Evolutionary conservation across 768 basidiomycete genomes (phyloP).

Genomic region (Leucogyrophana mollusca): DNA sequence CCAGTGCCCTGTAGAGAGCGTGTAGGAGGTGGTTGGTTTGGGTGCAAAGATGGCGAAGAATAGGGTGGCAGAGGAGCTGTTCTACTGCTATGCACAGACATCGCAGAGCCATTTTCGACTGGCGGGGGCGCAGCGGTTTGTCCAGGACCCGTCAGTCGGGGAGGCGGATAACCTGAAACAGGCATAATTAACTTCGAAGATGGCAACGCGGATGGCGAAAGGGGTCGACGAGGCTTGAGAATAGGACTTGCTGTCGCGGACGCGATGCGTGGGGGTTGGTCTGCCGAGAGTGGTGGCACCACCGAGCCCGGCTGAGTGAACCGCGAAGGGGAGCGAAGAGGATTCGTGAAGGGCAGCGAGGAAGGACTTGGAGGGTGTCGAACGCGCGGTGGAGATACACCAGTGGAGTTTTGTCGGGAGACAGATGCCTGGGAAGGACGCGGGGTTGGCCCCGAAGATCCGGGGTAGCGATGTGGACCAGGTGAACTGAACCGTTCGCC

Average conservation of each 20-base stretch:
- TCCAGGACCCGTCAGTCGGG: conserved; percentile 7
- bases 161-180: too few species aligned
- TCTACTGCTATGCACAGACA: too few species aligned
- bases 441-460: too few species aligned
- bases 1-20: too few species aligned
- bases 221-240: conserved; percentile 20
- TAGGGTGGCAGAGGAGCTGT: too few species aligned
- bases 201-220: conserved; percentile 9
- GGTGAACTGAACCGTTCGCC: conserved; percentile 22
- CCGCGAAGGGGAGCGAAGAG: conserved; percentile 23
- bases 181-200: conserved; percentile 25
- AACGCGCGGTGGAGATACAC: not conserved
- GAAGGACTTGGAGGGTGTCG: not conserved
- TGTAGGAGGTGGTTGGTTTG: too few species aligned
- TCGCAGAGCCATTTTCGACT: too few species aligned
- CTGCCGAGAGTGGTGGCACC: not conserved
- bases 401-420: not conserved
- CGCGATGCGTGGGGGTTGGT: conserved; percentile 12
- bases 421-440: conserved; percentile 15
- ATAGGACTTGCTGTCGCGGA: conserved; percentile 1
- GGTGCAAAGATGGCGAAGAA: too few species aligned
- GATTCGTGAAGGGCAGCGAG: not conserved
- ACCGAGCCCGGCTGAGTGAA: conserved; percentile 17
- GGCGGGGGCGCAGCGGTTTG: not conserved
- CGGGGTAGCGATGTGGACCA: conserved; percentile 21